These are phyloP conservation scores for Ceratobasidium sp. DNA, from an alignment of 1,284 basidiomycete species.

Conservation along the genomic window DNA sequence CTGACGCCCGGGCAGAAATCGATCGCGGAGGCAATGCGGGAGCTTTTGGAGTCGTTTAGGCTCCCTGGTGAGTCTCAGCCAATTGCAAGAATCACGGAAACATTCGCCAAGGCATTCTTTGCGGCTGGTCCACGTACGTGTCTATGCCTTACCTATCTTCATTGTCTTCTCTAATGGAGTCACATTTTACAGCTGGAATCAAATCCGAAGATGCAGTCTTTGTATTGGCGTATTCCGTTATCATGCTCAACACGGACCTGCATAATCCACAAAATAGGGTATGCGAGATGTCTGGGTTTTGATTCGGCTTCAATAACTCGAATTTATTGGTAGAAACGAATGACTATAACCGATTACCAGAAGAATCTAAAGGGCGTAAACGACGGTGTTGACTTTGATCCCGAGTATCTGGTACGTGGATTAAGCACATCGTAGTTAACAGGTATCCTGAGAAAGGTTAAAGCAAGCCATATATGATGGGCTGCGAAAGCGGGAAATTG, in stretches of 20 bases:
- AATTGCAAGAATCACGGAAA: slow-evolving; percentile 94
- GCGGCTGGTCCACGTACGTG: slow-evolving; percentile 80
- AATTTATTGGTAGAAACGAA: slow-evolving; percentile 78
- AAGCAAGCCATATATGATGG: slow-evolving; percentile 93
- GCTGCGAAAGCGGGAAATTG: slow-evolving; percentile 93
- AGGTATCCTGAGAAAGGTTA: slow-evolving; percentile 2
- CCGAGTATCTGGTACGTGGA: slow-evolving; percentile 82
- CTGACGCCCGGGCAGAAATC: slow-evolving; percentile 73
- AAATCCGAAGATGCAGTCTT: slow-evolving; percentile 94
- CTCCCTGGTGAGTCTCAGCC: slow-evolving; percentile 97
- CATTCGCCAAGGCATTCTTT: slow-evolving; percentile 93
- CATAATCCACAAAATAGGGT: slow-evolving; percentile 97
- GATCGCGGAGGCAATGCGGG: slow-evolving; percentile 94
- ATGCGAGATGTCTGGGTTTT: slow-evolving; percentile 54
- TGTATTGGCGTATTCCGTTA: slow-evolving; percentile 94
- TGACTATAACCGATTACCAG: slow-evolving; percentile 95
- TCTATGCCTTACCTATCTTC: neutral
- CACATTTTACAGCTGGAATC: slow-evolving; percentile 75
- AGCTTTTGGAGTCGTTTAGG: slow-evolving; percentile 93
- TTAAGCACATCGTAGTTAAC: neutral
- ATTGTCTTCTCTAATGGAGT: neutral
- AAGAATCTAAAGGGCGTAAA: slow-evolving; percentile 96
- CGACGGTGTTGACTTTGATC: slow-evolving; percentile 84
- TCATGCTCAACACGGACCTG: slow-evolving; percentile 98
- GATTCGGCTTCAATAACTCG: slow-evolving; percentile 47